phyloP scores from a whole-genome alignment of 2,329 filamentous ascomycete genomes.

The Lasiodiplodia citricola region DNA sequence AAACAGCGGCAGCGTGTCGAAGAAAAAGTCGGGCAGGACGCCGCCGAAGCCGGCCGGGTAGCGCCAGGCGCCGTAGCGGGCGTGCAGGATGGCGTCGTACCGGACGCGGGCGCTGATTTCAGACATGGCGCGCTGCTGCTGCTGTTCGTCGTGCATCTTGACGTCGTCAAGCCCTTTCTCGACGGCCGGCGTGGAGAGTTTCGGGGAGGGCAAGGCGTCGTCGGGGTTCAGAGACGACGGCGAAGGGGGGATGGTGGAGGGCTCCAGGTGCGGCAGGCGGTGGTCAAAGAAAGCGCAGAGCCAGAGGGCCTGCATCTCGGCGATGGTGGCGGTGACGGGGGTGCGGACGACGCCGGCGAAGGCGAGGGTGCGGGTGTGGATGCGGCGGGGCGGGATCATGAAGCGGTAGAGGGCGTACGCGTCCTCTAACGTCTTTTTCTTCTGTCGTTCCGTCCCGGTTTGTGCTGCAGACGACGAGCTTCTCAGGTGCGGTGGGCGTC shows the following conservation, averaged over 20 bases:
- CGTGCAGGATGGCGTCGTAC: conserved; percentile 38
- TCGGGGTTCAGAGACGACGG: too few relatives aligned
- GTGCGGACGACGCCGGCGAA: conserved; percentile 48
- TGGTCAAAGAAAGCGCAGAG: conserved; percentile 67
- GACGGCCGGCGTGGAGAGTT: neutral
- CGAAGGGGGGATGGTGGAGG: neutral
- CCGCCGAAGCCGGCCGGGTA: conserved; percentile 39
- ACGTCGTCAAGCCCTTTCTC: neutral
- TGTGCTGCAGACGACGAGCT: neutral
- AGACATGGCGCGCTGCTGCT: neutral
- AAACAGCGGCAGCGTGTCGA: conserved; percentile 38
- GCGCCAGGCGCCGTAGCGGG: conserved; percentile 39
- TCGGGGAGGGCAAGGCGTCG: neutral
- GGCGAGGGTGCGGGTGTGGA: conserved; percentile 43
- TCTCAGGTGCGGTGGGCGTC: neutral
- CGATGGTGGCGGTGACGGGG: conserved; percentile 43
- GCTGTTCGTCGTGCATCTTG: neutral
- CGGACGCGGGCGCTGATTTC: neutral
- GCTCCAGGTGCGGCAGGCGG: conserved; percentile 43
- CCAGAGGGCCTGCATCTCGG: conserved; percentile 49
- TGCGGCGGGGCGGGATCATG: conserved; percentile 46
- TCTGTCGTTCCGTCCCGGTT: conserved; percentile 8
- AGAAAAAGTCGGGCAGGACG: conserved; percentile 38
- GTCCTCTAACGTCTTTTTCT: conserved; percentile 19
- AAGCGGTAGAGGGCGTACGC: conserved; percentile 54